phyloP scores from a whole-genome alignment of 495 filamentous ascomycete genomes.

The Xylaria nigripes region DNA sequence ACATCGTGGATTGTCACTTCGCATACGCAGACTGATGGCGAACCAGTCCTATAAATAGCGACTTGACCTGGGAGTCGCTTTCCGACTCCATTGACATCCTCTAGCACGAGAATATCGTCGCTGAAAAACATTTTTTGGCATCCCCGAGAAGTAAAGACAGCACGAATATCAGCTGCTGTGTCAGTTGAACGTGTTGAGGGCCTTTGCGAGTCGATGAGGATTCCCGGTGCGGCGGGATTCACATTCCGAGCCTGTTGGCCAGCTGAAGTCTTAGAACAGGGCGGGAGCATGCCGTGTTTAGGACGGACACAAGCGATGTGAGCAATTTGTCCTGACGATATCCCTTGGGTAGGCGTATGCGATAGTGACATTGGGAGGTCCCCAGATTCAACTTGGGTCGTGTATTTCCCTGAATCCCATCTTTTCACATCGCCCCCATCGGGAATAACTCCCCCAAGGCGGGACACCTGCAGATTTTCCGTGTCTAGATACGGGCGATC shows the following conservation, averaged over 20 bases:
- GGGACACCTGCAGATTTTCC: not conserved
- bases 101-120: not conserved
- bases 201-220: not conserved
- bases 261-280: not conserved
- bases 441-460: constrained; percentile 14
- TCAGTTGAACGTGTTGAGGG: not conserved
- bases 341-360: not conserved
- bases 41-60: not conserved
- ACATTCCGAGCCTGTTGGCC: not conserved
- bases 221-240: not conserved
- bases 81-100: not conserved
- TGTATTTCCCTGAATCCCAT: constrained; percentile 8
- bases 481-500: not conserved
- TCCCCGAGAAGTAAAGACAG: not conserved
- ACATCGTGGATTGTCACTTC: not conserved
- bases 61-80: not conserved
- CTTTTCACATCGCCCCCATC: constrained; percentile 12
- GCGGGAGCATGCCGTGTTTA: not conserved
- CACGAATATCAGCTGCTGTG: not conserved
- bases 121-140: not conserved
- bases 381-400: not conserved
- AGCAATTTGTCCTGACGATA: not conserved
- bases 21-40: not conserved
- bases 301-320: not conserved
- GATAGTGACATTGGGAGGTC: not conserved